Percentiles rank a stretch among this genome's conserved stretches.
Evolutionary conservation across 805 yeast species (phyloP).

Genomic region (Ogataea chonburiensis): DNA sequence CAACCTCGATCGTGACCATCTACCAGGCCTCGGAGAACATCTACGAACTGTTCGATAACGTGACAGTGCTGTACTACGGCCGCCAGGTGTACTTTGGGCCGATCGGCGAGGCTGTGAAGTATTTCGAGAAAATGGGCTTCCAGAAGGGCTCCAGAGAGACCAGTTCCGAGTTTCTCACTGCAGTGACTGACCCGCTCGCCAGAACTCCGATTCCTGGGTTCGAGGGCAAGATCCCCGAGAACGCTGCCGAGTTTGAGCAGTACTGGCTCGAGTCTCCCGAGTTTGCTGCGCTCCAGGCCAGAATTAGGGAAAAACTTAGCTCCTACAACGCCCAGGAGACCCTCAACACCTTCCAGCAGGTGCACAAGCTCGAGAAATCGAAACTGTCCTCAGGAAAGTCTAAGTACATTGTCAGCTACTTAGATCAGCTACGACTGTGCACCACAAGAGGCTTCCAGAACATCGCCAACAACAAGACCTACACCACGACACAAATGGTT

Average conservation of each 20-base stretch:
- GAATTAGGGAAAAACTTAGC: conserved; percentile 37
- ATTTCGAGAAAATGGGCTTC: conserved; percentile 60
- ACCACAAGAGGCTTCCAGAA: conserved; percentile 53
- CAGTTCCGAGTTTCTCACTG: conserved; percentile 65
- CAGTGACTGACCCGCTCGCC: conserved; percentile 65
- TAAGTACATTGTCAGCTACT: conserved; percentile 41
- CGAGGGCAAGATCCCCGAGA: conserved; percentile 51
- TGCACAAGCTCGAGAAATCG: conserved; percentile 37
- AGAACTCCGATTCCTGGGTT: conserved; percentile 48
- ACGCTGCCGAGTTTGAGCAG: conserved; percentile 57
- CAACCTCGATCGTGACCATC: conserved; percentile 62
- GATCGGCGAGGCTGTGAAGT: conserved; percentile 49
- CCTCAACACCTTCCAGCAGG: conserved; percentile 30
- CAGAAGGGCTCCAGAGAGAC: conserved; percentile 62
- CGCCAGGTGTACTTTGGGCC: conserved; percentile 62
- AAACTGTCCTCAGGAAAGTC: conserved; percentile 40
- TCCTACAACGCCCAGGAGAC: conserved; percentile 34
- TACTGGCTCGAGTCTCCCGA: conserved; percentile 60
- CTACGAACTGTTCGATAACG: conserved; percentile 59
- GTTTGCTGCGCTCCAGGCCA: conserved; percentile 37
- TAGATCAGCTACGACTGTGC: conserved; percentile 51
- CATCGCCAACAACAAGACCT: conserved; percentile 55
- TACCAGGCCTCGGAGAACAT: conserved; percentile 70
- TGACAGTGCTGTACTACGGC: conserved; percentile 59
- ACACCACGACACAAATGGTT: conserved; percentile 46